A percentile compares a stretch with the other conserved stretches of the same genome.
Conservation (phyloP, 495 filamentous ascomycete genomes). For the Penicillium samsonianum region DNA sequence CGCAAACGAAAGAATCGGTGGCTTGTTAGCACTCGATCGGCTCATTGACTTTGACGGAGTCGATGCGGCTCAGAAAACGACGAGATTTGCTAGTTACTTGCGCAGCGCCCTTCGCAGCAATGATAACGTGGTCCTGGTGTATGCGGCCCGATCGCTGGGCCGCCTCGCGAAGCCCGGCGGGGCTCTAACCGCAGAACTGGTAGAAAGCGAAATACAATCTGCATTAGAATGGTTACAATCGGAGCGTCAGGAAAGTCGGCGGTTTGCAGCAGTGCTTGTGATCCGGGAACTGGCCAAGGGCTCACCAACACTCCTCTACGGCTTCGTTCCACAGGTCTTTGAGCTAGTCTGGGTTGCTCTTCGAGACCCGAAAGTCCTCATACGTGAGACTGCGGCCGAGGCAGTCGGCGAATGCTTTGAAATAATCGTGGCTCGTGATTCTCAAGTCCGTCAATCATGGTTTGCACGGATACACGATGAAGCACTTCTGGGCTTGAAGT, state of each 20-base stretch:
- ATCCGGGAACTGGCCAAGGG: constrained; percentile 86
- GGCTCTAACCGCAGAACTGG: constrained; percentile 90
- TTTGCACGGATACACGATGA: constrained; percentile 86
- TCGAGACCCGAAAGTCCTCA: constrained; percentile 82
- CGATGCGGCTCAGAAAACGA: constrained; percentile 90
- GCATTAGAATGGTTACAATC: constrained; percentile 94
- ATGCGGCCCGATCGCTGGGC: constrained; percentile 83
- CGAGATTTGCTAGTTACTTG: constrained; percentile 88
- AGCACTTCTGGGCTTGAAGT: constrained; percentile 73
- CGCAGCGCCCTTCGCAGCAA: constrained; percentile 83
- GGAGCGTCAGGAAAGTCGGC: constrained; percentile 87
- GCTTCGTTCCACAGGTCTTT: constrained; percentile 85
- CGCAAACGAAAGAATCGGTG: constrained; percentile 83
- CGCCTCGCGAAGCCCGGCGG: constrained; percentile 89
- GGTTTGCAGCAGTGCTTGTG: constrained; percentile 88
- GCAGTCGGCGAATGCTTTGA: constrained; percentile 90
- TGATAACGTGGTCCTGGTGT: constrained; percentile 81
- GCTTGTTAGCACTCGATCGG: constrained; percentile 85
- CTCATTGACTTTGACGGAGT: constrained; percentile 96
- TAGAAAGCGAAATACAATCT: constrained; percentile 93
- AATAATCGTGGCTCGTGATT: constrained; percentile 89
- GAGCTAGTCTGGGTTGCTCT: constrained; percentile 94
- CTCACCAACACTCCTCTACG: constrained; percentile 90
- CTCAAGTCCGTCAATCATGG: constrained; percentile 78
- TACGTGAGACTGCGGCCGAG: constrained; percentile 87